Conservation (phyloP, 495 filamentous ascomycete species). For the Venustampulla echinocandica region DNA sequence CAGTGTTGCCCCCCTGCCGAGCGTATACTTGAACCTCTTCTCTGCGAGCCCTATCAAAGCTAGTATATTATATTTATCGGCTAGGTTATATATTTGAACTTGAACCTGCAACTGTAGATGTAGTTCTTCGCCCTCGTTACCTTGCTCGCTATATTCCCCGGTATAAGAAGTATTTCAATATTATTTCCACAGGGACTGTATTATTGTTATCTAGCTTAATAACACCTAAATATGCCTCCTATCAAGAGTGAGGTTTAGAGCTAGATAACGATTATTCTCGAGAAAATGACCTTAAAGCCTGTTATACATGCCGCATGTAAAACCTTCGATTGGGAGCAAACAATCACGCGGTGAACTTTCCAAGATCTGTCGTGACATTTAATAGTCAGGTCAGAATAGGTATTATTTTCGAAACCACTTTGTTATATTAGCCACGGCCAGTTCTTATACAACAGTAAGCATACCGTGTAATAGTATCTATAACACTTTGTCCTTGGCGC, state of each 20-base stretch:
- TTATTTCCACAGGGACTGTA: slow-evolving; percentile 6
- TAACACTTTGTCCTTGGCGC: not conserved
- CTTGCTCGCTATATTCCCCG: slow-evolving; percentile 2
- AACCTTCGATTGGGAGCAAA: slow-evolving; percentile 16
- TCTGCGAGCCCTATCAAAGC: slow-evolving; percentile 5
- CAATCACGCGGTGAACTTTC: slow-evolving; percentile 16
- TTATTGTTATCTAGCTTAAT: slow-evolving; percentile 12
- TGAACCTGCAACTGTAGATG: slow-evolving; percentile 1
- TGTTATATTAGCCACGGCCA: not conserved
- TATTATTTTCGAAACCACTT: slow-evolving; percentile 2
- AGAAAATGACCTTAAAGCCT: slow-evolving; percentile 9
- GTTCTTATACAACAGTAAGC: not conserved
- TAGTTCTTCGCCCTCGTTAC: slow-evolving; percentile 1
- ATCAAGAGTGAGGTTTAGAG: not conserved
- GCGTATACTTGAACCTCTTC: slow-evolving; percentile 2
- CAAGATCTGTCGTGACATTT: slow-evolving; percentile 9
- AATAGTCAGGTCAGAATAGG: slow-evolving; percentile 16
- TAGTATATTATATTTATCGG: slow-evolving; percentile 9
- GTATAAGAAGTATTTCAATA: slow-evolving; percentile 15
- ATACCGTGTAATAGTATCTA: not conserved
- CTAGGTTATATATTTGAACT: slow-evolving; percentile 5
- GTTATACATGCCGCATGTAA: slow-evolving; percentile 8
- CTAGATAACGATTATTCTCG: not conserved
- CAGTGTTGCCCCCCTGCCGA: not conserved
- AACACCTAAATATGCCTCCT: slow-evolving; percentile 5